These are phyloP conservation scores for Wickerhamomyces sydowiorum DNA, from an alignment of 805 yeast species.

Conservation along the genomic window DNA sequence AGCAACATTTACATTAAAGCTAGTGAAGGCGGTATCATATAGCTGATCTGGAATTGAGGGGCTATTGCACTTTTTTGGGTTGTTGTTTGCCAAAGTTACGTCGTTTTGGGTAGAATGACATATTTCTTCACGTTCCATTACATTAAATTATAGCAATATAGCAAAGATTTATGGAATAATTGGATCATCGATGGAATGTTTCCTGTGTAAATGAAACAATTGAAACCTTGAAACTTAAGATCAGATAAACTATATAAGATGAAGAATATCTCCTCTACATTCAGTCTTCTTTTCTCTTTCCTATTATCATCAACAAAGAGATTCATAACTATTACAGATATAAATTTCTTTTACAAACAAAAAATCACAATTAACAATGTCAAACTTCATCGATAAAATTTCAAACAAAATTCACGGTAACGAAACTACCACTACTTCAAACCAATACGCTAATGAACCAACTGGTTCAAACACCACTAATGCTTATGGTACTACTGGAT, in stretches of 20 bases:
- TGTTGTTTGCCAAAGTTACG: too few relatives aligned
- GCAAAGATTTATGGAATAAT: neutral
- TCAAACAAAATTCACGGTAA: conserved; percentile 20
- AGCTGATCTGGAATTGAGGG: too few relatives aligned
- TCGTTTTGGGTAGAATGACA: too few relatives aligned
- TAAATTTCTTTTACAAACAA: neutral
- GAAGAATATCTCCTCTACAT: neutral
- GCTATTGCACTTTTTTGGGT: too few relatives aligned
- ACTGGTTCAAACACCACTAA: neutral
- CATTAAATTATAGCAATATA: neutral
- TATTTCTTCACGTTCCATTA: neutral
- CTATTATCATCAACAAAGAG: neutral
- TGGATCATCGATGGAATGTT: neutral
- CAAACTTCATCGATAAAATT: conserved; percentile 23
- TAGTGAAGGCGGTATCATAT: too few relatives aligned
- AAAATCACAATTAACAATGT: conserved; percentile 10
- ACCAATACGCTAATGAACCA: neutral
- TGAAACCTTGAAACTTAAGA: too few relatives aligned
- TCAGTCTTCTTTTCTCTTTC: neutral
- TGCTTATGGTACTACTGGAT: neutral
- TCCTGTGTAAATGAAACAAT: too few relatives aligned
- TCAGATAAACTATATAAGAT: neutral
- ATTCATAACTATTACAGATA: neutral
- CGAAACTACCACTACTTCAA: conserved; percentile 3
- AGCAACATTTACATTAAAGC: too few relatives aligned